These are phyloP conservation scores for Linnemannia hyalina DNA, from an alignment of 192 early-diverging fungal species.

Conservation along the genomic window DNA sequence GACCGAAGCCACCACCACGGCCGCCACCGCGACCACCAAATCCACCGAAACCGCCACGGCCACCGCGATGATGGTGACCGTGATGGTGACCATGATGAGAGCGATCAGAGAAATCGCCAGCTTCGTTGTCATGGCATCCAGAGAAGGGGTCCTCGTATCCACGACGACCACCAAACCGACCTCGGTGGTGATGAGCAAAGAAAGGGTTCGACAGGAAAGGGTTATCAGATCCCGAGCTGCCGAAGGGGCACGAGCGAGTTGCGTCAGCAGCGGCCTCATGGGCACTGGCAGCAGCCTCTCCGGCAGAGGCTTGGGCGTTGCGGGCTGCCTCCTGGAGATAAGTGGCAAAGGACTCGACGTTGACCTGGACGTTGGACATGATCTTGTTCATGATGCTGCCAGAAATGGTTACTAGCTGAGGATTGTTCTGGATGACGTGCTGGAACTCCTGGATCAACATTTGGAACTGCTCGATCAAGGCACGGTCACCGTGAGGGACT, in stretches of 20 bases:
- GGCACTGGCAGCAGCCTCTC: conserved; percentile 16
- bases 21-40: conserved; percentile 20
- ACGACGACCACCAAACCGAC: conserved; percentile 13
- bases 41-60: conserved; percentile 2
- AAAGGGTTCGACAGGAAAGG: conserved; percentile 30
- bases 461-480: conserved; percentile 49
- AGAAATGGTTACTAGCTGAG: conserved; percentile 35
- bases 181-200: conserved; percentile 11
- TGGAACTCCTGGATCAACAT: conserved; percentile 49
- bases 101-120: not conserved
- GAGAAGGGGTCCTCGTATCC: conserved; percentile 30
- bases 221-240: conserved; percentile 15
- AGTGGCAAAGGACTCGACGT: conserved; percentile 42
- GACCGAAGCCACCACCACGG: conserved; percentile 19
- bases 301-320: not conserved
- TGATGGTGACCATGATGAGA: not conserved
- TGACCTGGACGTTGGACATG: conserved; percentile 44
- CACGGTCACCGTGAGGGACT: conserved; percentile 3
- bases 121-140: not conserved
- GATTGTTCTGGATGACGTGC: conserved; percentile 52
- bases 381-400: conserved; percentile 52
- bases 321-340: conserved; percentile 30
- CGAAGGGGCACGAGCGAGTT: conserved; percentile 26
- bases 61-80: conserved; percentile 11
- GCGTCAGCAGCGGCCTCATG: conserved; percentile 26